phyloP scores from a whole-genome alignment of 78 protist genomes.

The Diacronema lutheri region DNA sequence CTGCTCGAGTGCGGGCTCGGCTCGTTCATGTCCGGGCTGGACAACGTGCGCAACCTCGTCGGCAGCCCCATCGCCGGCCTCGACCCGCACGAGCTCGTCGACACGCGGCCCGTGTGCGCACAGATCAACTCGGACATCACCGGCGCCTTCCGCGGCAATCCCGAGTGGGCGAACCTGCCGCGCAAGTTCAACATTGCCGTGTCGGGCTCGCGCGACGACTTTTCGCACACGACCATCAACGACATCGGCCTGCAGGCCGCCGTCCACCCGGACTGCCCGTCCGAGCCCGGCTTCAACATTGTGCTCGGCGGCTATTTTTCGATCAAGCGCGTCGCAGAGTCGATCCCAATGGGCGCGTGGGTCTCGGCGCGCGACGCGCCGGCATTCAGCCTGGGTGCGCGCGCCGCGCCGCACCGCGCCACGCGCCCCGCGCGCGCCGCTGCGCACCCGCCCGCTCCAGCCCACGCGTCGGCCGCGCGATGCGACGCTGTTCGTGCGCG shows the following conservation, averaged over 20 bases:
- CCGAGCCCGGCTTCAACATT: slow-evolving; percentile 28
- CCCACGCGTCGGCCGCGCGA: no score
- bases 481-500: no score
- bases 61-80: slow-evolving; percentile 25
- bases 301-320: slow-evolving; percentile 26
- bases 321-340: slow-evolving; percentile 11
- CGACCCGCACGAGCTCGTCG: slow-evolving; percentile 34
- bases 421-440: no score
- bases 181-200: slow-evolving; percentile 45
- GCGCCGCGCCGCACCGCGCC: no score
- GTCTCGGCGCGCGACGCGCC: not conserved
- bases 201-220: slow-evolving; percentile 34
- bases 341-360: slow-evolving; percentile 4
- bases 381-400: no score
- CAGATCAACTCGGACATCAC: not conserved
- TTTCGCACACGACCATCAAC: slow-evolving; percentile 46
- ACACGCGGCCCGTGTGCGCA: slow-evolving; percentile 22
- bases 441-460: no score
- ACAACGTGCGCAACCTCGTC: slow-evolving; percentile 1
- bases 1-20: not conserved
- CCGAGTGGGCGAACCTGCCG: slow-evolving; percentile 19
- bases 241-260: slow-evolving; percentile 30
- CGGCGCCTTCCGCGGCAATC: slow-evolving; percentile 16
- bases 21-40: not conserved
- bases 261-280: not conserved